Evolutionary conservation across 1,139 yeast genomes (phyloP), one percentile per base, ranked within the genome.

Genomic region (Debaryomyces sp.): DNA sequence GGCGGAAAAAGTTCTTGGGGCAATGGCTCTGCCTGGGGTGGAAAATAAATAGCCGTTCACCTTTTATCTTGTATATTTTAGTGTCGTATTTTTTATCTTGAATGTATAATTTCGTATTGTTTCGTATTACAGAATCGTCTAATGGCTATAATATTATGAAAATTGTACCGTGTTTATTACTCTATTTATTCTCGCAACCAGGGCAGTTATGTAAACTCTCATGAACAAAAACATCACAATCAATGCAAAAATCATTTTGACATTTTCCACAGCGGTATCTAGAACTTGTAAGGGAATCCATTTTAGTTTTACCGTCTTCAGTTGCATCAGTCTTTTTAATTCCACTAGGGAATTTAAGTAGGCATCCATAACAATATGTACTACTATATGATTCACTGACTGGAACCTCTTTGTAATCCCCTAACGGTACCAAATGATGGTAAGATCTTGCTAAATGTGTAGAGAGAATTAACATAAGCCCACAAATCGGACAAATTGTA

Each of bases 401-500:
- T 0, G 87, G 83, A 0, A 89, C 88, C 57, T 91, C 96, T 34
- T 70, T 72, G 64, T 82, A 94, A 23, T 89, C 85, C 45, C 80
- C 81, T 45, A 95, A 71, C 0, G 99, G 99, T 55, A 94, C 87
- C 54, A 94, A 73, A 66, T 94, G 99, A 64, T 95, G 99, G 61
- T 91, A 94, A 1, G 97, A 89, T 42, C 99, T 76, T 0, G 99
- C 99, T 61, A 94, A 77, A 68, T 94, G 99, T 1, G 98, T 92
- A 0, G 97, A 90, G 21, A 92, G 71, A 56, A 94, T 92, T 49
- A 94, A 72, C 84, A 94, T 94, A 50, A 94, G 73, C 35, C 87
- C 88, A 66, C 99, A 94, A 40, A 95, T 89, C 0, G 99, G 98
- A 63, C 99, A 94, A 4, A 89, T 84, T 3, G 95, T 86, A 0